These are phyloP conservation scores for Syncephalis fuscata DNA, from an alignment of 371 early-diverging fungal genomes.

Conservation along the genomic window DNA sequence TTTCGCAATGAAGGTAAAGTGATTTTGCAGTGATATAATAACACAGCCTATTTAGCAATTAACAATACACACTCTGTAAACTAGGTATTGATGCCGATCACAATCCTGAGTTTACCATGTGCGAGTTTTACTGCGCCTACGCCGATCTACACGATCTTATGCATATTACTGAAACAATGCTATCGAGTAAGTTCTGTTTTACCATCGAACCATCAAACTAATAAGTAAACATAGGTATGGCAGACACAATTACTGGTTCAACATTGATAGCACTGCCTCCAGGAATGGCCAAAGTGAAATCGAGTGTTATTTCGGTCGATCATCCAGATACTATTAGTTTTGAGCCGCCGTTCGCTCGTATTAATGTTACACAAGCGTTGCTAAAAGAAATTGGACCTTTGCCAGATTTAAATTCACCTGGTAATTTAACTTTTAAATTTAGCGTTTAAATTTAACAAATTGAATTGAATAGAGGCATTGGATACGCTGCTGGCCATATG, in stretches of 20 bases:
- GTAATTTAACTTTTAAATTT: constrained; percentile 23
- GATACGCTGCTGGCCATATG: constrained; percentile 87
- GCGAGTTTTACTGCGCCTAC: constrained; percentile 99
- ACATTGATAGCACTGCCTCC: constrained; percentile 78
- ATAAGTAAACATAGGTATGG: constrained; percentile 11
- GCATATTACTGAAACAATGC: constrained; percentile 86
- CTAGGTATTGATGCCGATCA: constrained; percentile 99
- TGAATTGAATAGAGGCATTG: constrained; percentile 29
- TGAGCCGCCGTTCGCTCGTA: constrained; percentile 90
- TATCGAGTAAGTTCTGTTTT: constrained; percentile 92
- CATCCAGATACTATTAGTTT: constrained; percentile 69
- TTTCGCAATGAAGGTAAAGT: constrained; percentile 97
- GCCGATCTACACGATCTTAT: constrained; percentile 96
- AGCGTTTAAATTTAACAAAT: constrained; percentile 34
- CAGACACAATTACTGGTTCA: constrained; percentile 54
- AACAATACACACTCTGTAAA: constrained; percentile 98
- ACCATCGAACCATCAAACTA: too few relatives aligned
- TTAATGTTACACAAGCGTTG: constrained; percentile 89
- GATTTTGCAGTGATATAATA: neutral
- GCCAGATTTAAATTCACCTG: constrained; percentile 67
- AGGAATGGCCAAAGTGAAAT: too few relatives aligned
- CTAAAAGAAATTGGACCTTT: constrained; percentile 78
- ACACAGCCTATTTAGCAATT: constrained; percentile 30
- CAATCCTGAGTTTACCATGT: constrained; percentile 99
- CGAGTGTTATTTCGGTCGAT: too few relatives aligned